A percentile compares a stretch with the other conserved stretches of the same genome.
Evolutionary conservation across 306 rosid species (phyloP).

Genomic region (Lathyrus aphaca): DNA sequence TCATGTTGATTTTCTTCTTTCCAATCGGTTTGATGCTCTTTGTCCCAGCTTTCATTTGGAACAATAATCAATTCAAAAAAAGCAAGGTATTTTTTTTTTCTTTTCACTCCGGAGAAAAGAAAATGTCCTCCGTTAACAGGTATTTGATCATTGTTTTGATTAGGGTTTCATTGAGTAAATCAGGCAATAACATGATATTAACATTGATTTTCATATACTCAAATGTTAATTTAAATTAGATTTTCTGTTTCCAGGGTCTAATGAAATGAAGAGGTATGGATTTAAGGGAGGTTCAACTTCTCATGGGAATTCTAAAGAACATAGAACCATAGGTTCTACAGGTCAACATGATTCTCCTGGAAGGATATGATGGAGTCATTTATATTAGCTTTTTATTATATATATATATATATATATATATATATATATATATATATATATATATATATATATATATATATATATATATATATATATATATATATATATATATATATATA

Average conservation of each 20-base stretch:
- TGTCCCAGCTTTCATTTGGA: no score
- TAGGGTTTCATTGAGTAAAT: constrained; percentile 4
- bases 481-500: no score
- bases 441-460: no score
- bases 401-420: constrained; percentile 28
- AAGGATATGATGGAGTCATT: constrained; percentile 54
- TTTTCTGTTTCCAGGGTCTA: constrained; percentile 62
- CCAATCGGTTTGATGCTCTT: no score
- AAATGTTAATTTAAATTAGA: constrained; percentile 21
- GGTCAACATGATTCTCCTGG: constrained; percentile 78
- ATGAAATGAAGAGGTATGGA: constrained; percentile 59
- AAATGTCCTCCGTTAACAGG: no score
- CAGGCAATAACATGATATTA: not conserved
- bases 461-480: no score
- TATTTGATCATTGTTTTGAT: no score
- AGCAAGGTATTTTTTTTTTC: no score
- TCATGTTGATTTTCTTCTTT: no score
- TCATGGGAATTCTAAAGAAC: constrained; percentile 74
- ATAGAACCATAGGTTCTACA: constrained; percentile 71
- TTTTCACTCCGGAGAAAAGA: no score
- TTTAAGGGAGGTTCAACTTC: constrained; percentile 70
- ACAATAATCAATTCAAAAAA: no score
- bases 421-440: no score
- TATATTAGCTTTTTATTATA: constrained; percentile 15
- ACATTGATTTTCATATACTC: not conserved